A percentile compares a stretch with the other conserved stretches of the same genome.
Conservation (phyloP, 164 flowering plant species). For the Echeveria elegans region DNA sequence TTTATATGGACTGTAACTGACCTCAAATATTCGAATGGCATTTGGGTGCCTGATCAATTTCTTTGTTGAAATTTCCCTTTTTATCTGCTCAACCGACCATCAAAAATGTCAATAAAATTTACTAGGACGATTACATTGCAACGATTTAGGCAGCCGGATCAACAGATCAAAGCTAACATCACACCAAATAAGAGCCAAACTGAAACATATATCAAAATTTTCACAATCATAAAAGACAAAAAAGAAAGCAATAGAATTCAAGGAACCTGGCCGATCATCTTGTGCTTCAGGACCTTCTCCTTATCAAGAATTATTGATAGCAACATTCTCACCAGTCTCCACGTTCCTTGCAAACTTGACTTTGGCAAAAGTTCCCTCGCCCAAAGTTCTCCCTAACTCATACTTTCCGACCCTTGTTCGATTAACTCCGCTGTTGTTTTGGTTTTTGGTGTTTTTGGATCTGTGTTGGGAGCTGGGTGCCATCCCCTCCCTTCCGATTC, state of each 20-base stretch:
- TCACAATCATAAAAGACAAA: neutral
- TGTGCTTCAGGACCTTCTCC: conserved; percentile 66
- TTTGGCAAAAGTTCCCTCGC: conserved; percentile 79
- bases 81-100: conserved; percentile 42
- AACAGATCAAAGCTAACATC: neutral
- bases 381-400: conserved; percentile 71
- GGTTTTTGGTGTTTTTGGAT: no score
- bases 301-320: conserved; percentile 78
- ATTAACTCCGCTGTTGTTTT: neutral
- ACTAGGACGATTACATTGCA: neutral
- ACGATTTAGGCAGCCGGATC: neutral
- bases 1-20: conserved; percentile 20
- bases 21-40: conserved; percentile 85
- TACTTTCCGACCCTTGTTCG: conserved; percentile 65
- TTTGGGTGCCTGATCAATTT: conserved; percentile 82
- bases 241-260: neutral
- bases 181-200: neutral
- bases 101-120: neutral
- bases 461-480: no score
- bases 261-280: conserved; percentile 72
- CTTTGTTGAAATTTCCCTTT: conserved; percentile 93
- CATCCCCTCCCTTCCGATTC: no score
- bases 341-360: conserved; percentile 67
- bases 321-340: conserved; percentile 56
- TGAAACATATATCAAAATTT: no score